Conservation (phyloP, 495 filamentous ascomycete species). For the Penicillium ochrochloron region DNA sequence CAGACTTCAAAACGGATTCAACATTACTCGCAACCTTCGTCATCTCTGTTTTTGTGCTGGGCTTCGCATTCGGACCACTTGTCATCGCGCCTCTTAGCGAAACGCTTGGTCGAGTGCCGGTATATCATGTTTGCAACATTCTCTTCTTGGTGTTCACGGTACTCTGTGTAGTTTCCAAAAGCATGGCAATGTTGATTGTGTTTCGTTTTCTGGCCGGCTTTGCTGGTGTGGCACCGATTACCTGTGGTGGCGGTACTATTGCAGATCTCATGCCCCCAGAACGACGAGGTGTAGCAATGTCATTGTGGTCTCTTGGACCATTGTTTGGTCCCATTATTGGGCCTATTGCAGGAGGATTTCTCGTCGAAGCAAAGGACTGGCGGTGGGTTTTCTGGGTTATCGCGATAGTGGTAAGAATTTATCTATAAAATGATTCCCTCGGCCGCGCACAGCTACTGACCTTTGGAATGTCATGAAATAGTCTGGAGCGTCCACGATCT, state of each 20-base stretch:
- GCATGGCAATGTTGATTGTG: slow-evolving; percentile 55
- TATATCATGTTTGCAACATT: slow-evolving; percentile 42
- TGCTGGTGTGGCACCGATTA: slow-evolving; percentile 50
- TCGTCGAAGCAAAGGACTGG: slow-evolving; percentile 50
- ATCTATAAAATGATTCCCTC: background rate
- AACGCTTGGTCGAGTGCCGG: slow-evolving; percentile 38
- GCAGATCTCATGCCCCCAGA: slow-evolving; percentile 56
- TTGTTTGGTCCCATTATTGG: slow-evolving; percentile 53
- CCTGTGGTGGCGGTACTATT: slow-evolving; percentile 50
- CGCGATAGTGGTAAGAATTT: background rate
- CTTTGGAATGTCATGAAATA: background rate
- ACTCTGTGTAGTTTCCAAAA: slow-evolving; percentile 64
- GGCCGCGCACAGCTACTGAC: background rate
- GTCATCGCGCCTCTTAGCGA: slow-evolving; percentile 44
- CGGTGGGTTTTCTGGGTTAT: slow-evolving; percentile 59
- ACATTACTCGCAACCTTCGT: slow-evolving; percentile 36
- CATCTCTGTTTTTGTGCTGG: slow-evolving; percentile 58
- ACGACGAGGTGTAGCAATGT: slow-evolving; percentile 54
- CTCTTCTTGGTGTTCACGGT: slow-evolving; percentile 58
- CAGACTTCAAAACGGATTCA: slow-evolving; percentile 13
- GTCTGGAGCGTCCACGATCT: slow-evolving; percentile 25
- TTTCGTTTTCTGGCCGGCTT: slow-evolving; percentile 64
- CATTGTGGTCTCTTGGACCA: slow-evolving; percentile 47
- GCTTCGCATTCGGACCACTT: slow-evolving; percentile 36
- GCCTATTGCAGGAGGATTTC: slow-evolving; percentile 50